Evolutionary conservation across 176 grass and related monocot genomes (phyloP), one percentile per base, ranked within the genome.

Genomic region (Cenchrus americanus): DNA sequence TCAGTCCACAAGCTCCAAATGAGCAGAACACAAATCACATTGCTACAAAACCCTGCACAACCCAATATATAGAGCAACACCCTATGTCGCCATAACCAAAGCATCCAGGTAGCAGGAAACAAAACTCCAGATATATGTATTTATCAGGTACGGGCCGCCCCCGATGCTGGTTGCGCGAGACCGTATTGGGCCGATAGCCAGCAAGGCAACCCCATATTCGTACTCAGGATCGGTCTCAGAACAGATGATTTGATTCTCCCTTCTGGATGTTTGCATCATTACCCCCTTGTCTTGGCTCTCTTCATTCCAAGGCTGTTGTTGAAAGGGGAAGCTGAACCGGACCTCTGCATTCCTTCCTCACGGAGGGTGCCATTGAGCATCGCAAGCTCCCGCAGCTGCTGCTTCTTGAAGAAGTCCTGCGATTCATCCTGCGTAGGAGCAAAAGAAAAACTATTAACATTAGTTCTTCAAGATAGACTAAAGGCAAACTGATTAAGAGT

Each of bases 361-460:
- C 90, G 95, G 66, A 97, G 92, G 30, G 95, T 97, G 62, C 95
- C 95, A 63, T 97, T 97, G 34, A 97, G 78, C 90, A 94, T 80
- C 19, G 95, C 95, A 58, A 97, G 95, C 86, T 97, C 95, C 52
- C 88, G 80, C 42, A 97, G 75, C 92, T 97, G 95, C 86, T 97
- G 92, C 88, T 97, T 97, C 90, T 97, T 97, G 86, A 91, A 94
- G 70, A 94, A 94, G 79, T 98, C 95, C 52, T 95, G 95, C 10
- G 95, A 94, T 86, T 98, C 95, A 43, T 98, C 95, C 92, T 98
- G 86, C 34, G 72, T 22, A 83, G 22, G 12, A 87, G 5, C 79
- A 65, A 75, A 66, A 30, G 59, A 79, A 79, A 2, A 73, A 77
- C 2, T 21, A 44, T 44, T 73, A 70, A 78, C 12, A 44, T 26